Base-by-base conservation (phyloP, 768 basidiomycete species). In the Leucocoprinus leucothites region DNA sequence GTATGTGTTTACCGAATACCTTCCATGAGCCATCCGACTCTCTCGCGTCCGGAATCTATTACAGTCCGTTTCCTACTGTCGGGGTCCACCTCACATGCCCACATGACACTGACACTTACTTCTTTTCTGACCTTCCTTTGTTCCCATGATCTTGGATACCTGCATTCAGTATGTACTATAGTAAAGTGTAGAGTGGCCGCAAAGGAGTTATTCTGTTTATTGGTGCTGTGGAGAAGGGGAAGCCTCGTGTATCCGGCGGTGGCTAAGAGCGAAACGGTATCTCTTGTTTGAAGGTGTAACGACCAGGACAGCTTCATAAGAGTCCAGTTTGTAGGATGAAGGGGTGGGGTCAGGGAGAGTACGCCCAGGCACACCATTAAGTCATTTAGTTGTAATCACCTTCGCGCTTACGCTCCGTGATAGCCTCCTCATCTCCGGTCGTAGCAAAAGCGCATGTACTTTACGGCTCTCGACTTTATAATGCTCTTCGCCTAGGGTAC, bases 51-150 rank as follows among this genome's bases (percentile, higher is more conserved):
- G 43, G 52, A 19, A 2, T 35, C 34, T 14, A 40, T 31, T 19
- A 11, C n/a, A 40, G 45, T 48, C 53, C 22, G 46, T 36, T n/a
- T 16, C 24, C 22, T 26, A 21, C 18, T 31, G 18, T 31, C 31
- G 31, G 31, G 53, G 53, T 3, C 41, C 35, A 24, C 14, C 49
- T 22, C 9, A n/a, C 51, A 51, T 18, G 42, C 31, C 38, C 51
- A 52, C 51, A 52, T 35, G 51, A 31, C 31, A 52, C 31, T 35
- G 51, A 31, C 31, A 52, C 31, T 6, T 16, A 45, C 42, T 54
- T 54, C 53, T 54, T 48, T 48, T 47, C 28, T 18, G 36, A 54
- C 26, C 26, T 54, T 54, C 53, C 18, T 47, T 46, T 48, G 8
- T 48, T 54, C 53, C 53, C 53, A 54, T 48, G 53, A n/a, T 19